A percentile compares a stretch with the other conserved stretches of the same genome.
Conservation (phyloP, 2,329 filamentous ascomycete genomes). For the Xylaria digitata region DNA sequence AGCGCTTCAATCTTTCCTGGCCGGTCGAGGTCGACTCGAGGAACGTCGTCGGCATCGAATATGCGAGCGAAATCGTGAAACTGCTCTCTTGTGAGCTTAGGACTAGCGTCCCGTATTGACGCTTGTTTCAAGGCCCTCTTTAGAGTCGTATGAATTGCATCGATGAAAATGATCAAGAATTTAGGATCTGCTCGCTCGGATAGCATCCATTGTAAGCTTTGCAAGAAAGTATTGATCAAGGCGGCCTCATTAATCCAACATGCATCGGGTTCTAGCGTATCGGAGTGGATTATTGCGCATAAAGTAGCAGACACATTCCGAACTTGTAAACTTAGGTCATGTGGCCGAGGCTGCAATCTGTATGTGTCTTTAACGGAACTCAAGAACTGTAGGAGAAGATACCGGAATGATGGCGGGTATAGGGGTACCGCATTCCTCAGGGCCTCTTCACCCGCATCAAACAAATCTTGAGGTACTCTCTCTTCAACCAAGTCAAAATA, state of each 20-base stretch:
- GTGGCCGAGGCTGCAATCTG: conserved; percentile 28
- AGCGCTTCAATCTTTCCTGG: conserved; percentile 36
- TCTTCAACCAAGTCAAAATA: conserved; percentile 33
- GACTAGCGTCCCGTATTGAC: conserved; percentile 23
- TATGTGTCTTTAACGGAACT: conserved; percentile 45
- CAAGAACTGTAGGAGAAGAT: conserved; percentile 47
- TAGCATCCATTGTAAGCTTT: conserved; percentile 43
- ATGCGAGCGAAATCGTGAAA: conserved; percentile 31
- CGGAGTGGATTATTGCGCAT: conserved; percentile 62
- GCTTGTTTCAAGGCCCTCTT: conserved; percentile 34
- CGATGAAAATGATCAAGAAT: conserved; percentile 47
- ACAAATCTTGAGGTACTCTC: conserved; percentile 40
- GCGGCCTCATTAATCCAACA: conserved; percentile 57
- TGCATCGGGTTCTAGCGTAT: conserved; percentile 47
- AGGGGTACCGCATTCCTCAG: conserved; percentile 45
- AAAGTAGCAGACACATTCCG: conserved; percentile 58
- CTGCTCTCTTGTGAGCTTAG: conserved; percentile 40
- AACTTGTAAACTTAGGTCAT: conserved; percentile 43
- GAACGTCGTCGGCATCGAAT: conserved; percentile 34
- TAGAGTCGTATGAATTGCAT: conserved; percentile 45
- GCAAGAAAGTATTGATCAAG: conserved; percentile 52
- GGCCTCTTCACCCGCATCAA: conserved; percentile 44
- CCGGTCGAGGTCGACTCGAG: conserved; percentile 35
- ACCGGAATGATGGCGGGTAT: conserved; percentile 48
- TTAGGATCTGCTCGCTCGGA: conserved; percentile 38